Percentiles rank a stretch among this genome's conserved stretches.
phyloP scores from a whole-genome alignment of 2,329 filamentous ascomycete species.

The Trichoderma sp. region DNA sequence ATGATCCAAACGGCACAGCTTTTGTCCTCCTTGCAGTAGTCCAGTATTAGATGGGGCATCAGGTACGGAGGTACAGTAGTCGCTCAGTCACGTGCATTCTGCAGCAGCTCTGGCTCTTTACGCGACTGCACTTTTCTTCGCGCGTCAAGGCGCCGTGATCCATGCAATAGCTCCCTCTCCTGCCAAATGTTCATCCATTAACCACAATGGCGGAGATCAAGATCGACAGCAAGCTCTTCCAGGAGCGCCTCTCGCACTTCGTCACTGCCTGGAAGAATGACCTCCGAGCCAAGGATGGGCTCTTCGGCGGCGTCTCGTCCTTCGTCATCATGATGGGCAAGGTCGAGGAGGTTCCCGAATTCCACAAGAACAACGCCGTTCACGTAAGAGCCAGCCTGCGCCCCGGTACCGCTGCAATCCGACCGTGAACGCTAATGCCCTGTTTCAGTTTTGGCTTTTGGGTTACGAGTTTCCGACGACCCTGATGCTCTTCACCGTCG shows the following conservation, averaged over 20 bases:
- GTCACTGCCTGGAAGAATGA: conserved; percentile 94
- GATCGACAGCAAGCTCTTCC: conserved; percentile 92
- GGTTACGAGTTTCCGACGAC: conserved; percentile 98
- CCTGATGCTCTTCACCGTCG: conserved; percentile 85
- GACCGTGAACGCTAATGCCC: background rate
- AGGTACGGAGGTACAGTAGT: background rate
- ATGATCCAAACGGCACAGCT: too few species aligned
- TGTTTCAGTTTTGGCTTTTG: conserved; percentile 84
- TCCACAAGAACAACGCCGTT: conserved; percentile 94
- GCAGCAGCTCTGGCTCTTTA: conserved; percentile 34
- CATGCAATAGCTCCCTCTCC: conserved; percentile 28
- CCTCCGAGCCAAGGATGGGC: conserved; percentile 79
- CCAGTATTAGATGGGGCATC: background rate
- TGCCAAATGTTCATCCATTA: conserved; percentile 31
- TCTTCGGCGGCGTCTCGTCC: conserved; percentile 83
- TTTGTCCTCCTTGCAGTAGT: background rate
- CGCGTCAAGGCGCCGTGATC: conserved; percentile 33
- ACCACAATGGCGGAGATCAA: conserved; percentile 75
- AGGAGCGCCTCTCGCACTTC: conserved; percentile 85
- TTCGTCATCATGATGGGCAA: conserved; percentile 93
- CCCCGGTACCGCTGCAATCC: background rate
- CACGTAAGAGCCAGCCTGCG: conserved; percentile 61
- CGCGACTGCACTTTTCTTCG: conserved; percentile 43
- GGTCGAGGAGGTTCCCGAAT: conserved; percentile 81
- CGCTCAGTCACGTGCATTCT: conserved; percentile 5